Conservation (phyloP, 345 rosid genomes). For the Populus tremula region DNA sequence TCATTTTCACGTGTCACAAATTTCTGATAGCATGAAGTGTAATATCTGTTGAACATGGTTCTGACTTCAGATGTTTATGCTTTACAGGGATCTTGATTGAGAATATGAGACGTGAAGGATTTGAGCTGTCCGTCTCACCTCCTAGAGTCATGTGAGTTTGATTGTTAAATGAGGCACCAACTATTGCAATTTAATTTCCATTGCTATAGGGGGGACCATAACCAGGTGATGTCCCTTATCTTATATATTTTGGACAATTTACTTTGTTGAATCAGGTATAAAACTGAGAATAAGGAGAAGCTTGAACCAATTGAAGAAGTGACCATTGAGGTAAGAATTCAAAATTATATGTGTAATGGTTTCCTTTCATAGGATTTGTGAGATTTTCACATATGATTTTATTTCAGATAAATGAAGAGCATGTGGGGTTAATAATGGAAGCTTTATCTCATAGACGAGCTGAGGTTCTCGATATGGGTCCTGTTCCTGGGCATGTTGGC, state of each 20-base stretch:
- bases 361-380: slow-evolving; percentile 11
- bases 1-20: background rate
- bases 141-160: slow-evolving; percentile 92
- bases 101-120: slow-evolving; percentile 99
- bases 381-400: slow-evolving; percentile 6
- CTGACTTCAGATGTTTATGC: slow-evolving; percentile 13
- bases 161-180: slow-evolving; percentile 9
- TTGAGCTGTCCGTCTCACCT: slow-evolving; percentile 92
- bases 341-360: background rate
- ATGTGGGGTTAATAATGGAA: slow-evolving; percentile 87
- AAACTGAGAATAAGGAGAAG: slow-evolving; percentile 57
- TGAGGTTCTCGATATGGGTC: slow-evolving; percentile 86
- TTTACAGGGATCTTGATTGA: slow-evolving; percentile 84
- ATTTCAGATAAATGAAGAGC: slow-evolving; percentile 79
- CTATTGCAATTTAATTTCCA: slow-evolving; percentile 4
- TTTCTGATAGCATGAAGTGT: background rate
- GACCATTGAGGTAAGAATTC: slow-evolving; percentile 64
- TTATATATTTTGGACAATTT: slow-evolving; percentile 1
- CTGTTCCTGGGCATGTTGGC: slow-evolving; percentile 84
- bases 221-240: background rate
- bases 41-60: slow-evolving; percentile 15
- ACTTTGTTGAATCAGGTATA: slow-evolving; percentile 59
- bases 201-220: background rate
- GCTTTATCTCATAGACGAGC: slow-evolving; percentile 92
- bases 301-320: slow-evolving; percentile 98